Evolutionary conservation across 176 grass and related monocot genomes (phyloP).

Genomic region (Themeda triandra): DNA sequence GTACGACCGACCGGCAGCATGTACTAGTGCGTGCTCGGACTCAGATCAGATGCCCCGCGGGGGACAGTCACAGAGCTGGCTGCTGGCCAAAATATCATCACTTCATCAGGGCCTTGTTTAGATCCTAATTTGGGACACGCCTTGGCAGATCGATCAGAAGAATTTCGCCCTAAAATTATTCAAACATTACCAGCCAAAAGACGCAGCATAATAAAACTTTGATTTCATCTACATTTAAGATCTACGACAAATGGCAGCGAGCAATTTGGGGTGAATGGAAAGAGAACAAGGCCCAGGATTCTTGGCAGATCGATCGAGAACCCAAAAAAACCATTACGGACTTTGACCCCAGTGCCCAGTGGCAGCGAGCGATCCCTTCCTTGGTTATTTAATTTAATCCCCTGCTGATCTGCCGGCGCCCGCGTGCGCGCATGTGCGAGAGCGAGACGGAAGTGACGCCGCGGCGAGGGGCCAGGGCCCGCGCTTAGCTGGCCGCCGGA

Average conservation of each 20-base stretch:
- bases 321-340: not conserved
- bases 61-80: too few species aligned
- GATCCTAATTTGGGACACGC: too few species aligned
- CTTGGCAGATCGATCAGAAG: too few species aligned
- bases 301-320: not conserved
- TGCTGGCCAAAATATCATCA: not conserved
- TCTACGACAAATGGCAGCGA: too few species aligned
- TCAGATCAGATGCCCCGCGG: not conserved
- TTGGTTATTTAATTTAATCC: not conserved
- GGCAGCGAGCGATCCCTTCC: not conserved
- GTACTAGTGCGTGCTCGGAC: not conserved
- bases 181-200: too few species aligned
- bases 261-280: too few species aligned
- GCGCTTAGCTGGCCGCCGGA: too few species aligned
- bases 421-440: slow-evolving; percentile 5
- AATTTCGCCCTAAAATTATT: too few species aligned
- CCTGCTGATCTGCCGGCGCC: not conserved
- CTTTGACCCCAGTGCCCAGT: slow-evolving; percentile 3
- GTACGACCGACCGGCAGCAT: not conserved
- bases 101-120: too few species aligned
- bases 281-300: too few species aligned
- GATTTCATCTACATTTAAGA: too few species aligned
- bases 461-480: not conserved
- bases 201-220: too few species aligned
- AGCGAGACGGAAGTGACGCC: not conserved